phyloP scores from a whole-genome alignment of 305 asterid species.

The Euphrasia arctica region DNA sequence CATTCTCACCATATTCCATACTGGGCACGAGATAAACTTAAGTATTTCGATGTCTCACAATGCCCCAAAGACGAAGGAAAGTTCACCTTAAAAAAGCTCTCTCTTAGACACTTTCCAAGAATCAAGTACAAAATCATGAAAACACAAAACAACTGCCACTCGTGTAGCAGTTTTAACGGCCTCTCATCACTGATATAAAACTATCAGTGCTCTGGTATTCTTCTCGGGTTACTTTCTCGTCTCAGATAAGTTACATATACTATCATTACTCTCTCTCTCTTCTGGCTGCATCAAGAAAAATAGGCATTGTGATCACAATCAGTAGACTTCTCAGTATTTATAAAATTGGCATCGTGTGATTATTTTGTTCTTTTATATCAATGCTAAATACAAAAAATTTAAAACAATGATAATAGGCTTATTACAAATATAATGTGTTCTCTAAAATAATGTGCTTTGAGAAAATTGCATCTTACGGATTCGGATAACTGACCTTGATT shows the following conservation, averaged over 20 bases:
- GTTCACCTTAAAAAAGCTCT: conserved; percentile 29
- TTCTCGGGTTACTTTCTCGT: conserved; percentile 23
- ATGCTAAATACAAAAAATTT: not conserved
- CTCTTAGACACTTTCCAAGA: conserved; percentile 32
- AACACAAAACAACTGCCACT: conserved; percentile 29
- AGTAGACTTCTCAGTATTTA: not conserved
- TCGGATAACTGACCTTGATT: conserved; percentile 30
- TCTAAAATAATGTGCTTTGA: not conserved
- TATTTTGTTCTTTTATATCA: not conserved
- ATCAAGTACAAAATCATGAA: conserved; percentile 28
- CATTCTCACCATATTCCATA: conserved; percentile 19
- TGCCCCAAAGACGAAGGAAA: conserved; percentile 34
- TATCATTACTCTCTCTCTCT: conserved; percentile 30
- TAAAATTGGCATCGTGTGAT: not conserved
- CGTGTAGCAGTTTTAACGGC: conserved; percentile 22
- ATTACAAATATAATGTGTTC: not conserved
- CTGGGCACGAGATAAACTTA: conserved; percentile 28
- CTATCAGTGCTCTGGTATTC: conserved; percentile 28
- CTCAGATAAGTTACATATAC: conserved; percentile 24
- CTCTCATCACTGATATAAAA: conserved; percentile 22
- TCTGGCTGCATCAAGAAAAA: conserved; percentile 29
- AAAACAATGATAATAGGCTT: not conserved
- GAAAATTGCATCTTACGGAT: not conserved
- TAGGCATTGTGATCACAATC: not conserved
- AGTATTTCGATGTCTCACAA: conserved; percentile 19